Evolutionary conservation across 2,329 filamentous ascomycete species (phyloP), one percentile per base, ranked within the genome.

Genomic region (Ceratocystis albifundus): DNA sequence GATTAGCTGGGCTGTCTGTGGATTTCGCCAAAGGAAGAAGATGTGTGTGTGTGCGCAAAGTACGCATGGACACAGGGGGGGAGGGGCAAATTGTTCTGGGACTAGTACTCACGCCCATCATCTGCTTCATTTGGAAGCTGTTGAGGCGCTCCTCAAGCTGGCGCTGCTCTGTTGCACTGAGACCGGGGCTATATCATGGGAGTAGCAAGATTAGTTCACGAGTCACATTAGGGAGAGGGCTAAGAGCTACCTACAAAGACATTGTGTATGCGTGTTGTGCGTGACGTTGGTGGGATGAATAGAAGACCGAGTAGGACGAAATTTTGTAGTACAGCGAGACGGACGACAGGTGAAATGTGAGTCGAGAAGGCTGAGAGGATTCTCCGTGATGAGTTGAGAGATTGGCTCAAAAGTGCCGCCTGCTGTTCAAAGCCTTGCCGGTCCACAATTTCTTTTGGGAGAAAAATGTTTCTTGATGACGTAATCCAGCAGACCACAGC

Each of bases 101-200:
- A 15, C 4, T 15, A 59, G 12, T 20, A 82, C 90, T 72, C 83
- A 97, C 94, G 73, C 85, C 89, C 88, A 97, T 96, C 76, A 99
- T 97, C 76, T 97, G 93, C 80, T 96, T 96, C 83, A 99, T 90
- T 80, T 99, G 94, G 79, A 94, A 95, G 80, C 89, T 89, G 81
- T 97, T 91, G 85, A 99, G 92, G 78, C 94, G 90, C 79, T 85
- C 80, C 78, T 96, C 88, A 75, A 99, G 88, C 82, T 94, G 90
- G 79, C 90, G 89, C 81, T 95, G 89, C 82, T 97, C 93, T 73
- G 85, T 77, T 73, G 63, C 61, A 66, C 70, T 70, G 68, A 66
- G 61, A 69, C 25, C 67, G 65, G 64, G 57, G 67, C 71, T 65
- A 66, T 59, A 41, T 17, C 22, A 20, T 7, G 28, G 8, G 25